Evolutionary conservation across 805 yeast species (phyloP).

Genomic region (Wickerhamomyces xylosicus): DNA sequence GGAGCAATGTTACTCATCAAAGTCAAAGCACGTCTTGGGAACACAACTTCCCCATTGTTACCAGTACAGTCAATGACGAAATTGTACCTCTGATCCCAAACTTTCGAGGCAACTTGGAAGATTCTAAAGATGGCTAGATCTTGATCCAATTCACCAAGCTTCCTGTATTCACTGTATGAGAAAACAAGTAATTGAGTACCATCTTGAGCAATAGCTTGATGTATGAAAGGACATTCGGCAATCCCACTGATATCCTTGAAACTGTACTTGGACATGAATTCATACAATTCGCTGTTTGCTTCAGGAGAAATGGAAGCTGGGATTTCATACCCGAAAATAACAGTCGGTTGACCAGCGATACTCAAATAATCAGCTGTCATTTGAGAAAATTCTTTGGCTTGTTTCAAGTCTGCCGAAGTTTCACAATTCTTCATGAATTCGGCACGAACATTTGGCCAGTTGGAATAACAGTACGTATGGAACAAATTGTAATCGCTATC

Average conservation of each 20-base stretch:
- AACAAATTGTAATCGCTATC: conserved; percentile 26
- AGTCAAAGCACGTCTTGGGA: conserved; percentile 22
- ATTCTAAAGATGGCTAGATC: conserved; percentile 49
- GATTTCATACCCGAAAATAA: conserved; percentile 44
- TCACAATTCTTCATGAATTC: conserved; percentile 11
- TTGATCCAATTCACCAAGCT: conserved; percentile 25
- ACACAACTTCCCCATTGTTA: conserved; percentile 24
- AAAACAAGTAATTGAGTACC: conserved; percentile 63
- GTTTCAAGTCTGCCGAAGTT: conserved; percentile 12
- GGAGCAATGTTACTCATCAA: conserved; percentile 40
- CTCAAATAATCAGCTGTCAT: conserved; percentile 37
- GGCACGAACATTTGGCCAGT: conserved; percentile 30
- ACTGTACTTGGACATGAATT: conserved; percentile 64
- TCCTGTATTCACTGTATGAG: conserved; percentile 30
- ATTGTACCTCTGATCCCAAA: conserved; percentile 62
- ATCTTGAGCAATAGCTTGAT: conserved; percentile 58
- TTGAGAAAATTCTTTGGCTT: conserved; percentile 22
- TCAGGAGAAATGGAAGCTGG: conserved; percentile 42
- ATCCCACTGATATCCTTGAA: conserved; percentile 38
- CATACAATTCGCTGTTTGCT: conserved; percentile 44
- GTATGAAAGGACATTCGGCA: conserved; percentile 36
- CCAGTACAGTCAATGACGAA: conserved; percentile 64
- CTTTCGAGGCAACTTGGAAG: conserved; percentile 54
- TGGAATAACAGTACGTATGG: conserved; percentile 40
- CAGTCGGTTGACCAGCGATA: conserved; percentile 48